A percentile compares a stretch with the other conserved stretches of the same genome.
Evolutionary conservation across 768 basidiomycete genomes (phyloP).

Genomic region (Pulveroboletus sp.): DNA sequence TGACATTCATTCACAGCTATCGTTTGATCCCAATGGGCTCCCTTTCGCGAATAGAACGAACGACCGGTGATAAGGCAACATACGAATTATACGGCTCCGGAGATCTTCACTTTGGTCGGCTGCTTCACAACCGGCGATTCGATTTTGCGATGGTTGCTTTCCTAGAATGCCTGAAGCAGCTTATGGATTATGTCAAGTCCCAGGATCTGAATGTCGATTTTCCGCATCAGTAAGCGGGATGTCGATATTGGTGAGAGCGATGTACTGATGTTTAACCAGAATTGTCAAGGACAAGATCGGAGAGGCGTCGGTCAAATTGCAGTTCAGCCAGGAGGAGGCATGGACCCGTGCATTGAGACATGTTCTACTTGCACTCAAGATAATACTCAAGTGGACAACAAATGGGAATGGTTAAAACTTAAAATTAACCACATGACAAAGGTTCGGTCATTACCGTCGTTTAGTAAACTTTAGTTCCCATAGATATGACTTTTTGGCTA

Average conservation of each 20-base stretch:
- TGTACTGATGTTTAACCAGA: slow-evolving; percentile 37
- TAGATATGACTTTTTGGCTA: too few species aligned
- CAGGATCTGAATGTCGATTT: slow-evolving; percentile 74
- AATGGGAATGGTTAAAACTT: slow-evolving; percentile 68
- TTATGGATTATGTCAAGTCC: slow-evolving; percentile 81
- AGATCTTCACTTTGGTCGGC: slow-evolving; percentile 81
- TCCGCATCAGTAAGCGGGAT: slow-evolving; percentile 74
- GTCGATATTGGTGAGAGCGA: background rate
- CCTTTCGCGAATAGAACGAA: slow-evolving; percentile 88
- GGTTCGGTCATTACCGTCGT: too few species aligned
- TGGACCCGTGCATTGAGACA: slow-evolving; percentile 95
- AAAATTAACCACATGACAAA: too few species aligned
- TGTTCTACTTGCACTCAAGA: slow-evolving; percentile 85
- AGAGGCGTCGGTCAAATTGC: slow-evolving; percentile 89
- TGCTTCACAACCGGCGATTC: slow-evolving; percentile 93
- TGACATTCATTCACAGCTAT: slow-evolving; percentile 53
- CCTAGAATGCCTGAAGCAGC: slow-evolving; percentile 89
- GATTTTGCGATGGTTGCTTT: slow-evolving; percentile 96
- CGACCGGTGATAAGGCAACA: slow-evolving; percentile 72
- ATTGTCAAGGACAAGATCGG: slow-evolving; percentile 94
- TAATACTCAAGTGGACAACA: slow-evolving; percentile 83
- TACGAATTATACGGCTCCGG: slow-evolving; percentile 96
- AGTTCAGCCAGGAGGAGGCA: slow-evolving; percentile 91
- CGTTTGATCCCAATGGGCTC: slow-evolving; percentile 92
- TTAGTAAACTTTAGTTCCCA: too few species aligned